Conservation (phyloP, 495 filamentous ascomycete genomes). For the Clavariopsis aquatica region DNA sequence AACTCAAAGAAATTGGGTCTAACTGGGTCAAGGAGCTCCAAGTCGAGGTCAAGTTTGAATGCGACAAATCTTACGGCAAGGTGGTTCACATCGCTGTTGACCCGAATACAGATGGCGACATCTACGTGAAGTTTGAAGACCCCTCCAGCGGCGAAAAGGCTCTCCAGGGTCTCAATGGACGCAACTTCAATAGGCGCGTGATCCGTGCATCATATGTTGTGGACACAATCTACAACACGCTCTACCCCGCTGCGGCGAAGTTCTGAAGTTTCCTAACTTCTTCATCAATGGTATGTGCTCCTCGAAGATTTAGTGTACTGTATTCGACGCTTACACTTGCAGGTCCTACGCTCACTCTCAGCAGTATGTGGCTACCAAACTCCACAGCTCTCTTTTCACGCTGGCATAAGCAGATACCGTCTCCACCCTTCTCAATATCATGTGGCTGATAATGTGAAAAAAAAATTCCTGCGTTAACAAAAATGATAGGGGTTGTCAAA, state of each 20-base stretch:
- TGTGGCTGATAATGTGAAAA: neutral
- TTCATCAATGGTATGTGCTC: neutral
- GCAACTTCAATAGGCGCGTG: conserved; percentile 87
- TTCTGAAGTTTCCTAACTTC: neutral
- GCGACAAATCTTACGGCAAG: conserved; percentile 93
- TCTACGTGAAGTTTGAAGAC: conserved; percentile 97
- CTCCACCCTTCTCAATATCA: neutral
- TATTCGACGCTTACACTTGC: neutral
- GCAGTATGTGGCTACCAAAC: neutral
- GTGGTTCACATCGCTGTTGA: conserved; percentile 97
- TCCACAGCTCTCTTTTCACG: neutral
- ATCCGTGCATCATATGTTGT: conserved; percentile 95
- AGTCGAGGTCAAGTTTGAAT: conserved; percentile 90
- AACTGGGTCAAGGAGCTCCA: conserved; percentile 91
- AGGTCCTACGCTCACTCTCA: neutral
- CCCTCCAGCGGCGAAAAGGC: conserved; percentile 94
- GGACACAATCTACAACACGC: conserved; percentile 95
- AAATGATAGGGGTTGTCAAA: neutral
- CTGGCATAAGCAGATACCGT: neutral
- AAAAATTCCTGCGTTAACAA: too few species aligned
- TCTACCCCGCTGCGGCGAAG: conserved; percentile 59
- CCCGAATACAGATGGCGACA: conserved; percentile 86
- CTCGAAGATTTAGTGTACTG: neutral
- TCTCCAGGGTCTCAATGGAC: conserved; percentile 94
- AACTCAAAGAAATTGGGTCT: conserved; percentile 67